Evolutionary conservation across 2,329 filamentous ascomycete species (phyloP).

Genomic region (Xylaria sp.): DNA sequence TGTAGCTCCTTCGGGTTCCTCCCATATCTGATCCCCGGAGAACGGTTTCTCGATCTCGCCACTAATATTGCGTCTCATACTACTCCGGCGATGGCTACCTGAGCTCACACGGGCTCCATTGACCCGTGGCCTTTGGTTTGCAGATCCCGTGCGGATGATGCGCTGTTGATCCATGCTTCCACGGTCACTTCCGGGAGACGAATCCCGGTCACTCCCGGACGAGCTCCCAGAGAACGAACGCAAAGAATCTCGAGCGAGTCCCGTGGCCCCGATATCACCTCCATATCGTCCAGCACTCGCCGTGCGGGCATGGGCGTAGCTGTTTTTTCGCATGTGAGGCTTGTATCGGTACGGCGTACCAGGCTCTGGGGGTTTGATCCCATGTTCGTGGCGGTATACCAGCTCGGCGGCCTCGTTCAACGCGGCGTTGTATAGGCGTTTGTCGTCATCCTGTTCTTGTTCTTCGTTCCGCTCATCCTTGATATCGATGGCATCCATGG

Average conservation of each 20-base stretch:
- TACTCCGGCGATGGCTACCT: constrained; percentile 68
- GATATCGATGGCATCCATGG: constrained; percentile 78
- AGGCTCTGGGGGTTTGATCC: constrained; percentile 64
- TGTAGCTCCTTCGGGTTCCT: constrained; percentile 75
- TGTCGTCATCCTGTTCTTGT: constrained; percentile 64
- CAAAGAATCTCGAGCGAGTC: constrained; percentile 57
- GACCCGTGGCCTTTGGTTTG: constrained; percentile 58
- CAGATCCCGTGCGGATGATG: constrained; percentile 44
- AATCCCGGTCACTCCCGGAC: constrained; percentile 58
- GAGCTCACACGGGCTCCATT: constrained; percentile 52
- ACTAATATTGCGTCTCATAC: constrained; percentile 75
- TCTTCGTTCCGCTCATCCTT: constrained; percentile 53
- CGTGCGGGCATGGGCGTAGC: constrained; percentile 74
- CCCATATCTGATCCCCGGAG: constrained; percentile 85
- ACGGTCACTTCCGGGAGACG: constrained; percentile 49
- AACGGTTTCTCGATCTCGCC: constrained; percentile 75
- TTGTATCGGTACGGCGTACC: constrained; percentile 75
- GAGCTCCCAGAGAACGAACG: constrained; percentile 66
- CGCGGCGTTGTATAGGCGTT: constrained; percentile 74
- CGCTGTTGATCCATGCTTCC: constrained; percentile 51
- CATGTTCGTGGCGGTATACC: constrained; percentile 80
- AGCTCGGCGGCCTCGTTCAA: constrained; percentile 82
- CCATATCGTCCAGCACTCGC: constrained; percentile 66
- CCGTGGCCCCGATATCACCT: constrained; percentile 58
- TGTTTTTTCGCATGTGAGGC: constrained; percentile 75